phyloP scores from a whole-genome alignment of 1,284 basidiomycete species.

The Puccinia novopanici region DNA sequence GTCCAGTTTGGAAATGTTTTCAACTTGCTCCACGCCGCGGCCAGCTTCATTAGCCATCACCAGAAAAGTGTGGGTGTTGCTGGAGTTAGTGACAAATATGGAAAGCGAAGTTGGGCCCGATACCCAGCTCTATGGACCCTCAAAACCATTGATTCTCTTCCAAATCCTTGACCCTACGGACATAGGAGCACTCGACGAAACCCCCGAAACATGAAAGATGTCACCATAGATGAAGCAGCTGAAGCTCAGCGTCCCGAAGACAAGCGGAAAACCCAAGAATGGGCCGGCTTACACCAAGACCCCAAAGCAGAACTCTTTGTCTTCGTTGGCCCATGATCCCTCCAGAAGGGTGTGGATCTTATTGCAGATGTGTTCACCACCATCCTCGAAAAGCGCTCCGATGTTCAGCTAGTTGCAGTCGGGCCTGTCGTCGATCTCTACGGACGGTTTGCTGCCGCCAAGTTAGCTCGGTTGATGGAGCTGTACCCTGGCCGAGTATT shows the following conservation, averaged over 20 bases:
- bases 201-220: slow-evolving; percentile 70
- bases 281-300: slow-evolving; percentile 87
- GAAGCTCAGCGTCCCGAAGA: slow-evolving; percentile 82
- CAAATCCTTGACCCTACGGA: slow-evolving; percentile 80
- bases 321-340: slow-evolving; percentile 93
- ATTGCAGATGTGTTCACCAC: slow-evolving; percentile 90
- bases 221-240: slow-evolving; percentile 75
- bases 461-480: slow-evolving; percentile 85
- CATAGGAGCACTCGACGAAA: slow-evolving; percentile 84
- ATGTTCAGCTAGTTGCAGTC: slow-evolving; percentile 81
- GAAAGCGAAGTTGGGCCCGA: slow-evolving; percentile 89
- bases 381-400: slow-evolving; percentile 78
- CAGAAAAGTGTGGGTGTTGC: slow-evolving; percentile 89
- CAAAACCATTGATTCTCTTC: slow-evolving; percentile 88
- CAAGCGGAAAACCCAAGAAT: slow-evolving; percentile 88
- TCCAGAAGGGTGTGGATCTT: slow-evolving; percentile 84
- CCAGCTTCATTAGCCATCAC: slow-evolving; percentile 84
- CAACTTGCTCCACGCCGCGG: slow-evolving; percentile 86
- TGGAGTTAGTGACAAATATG: slow-evolving; percentile 92
- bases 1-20: slow-evolving; percentile 95
- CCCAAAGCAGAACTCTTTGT: slow-evolving; percentile 84
- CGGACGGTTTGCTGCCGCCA: slow-evolving; percentile 88
- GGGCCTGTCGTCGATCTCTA: slow-evolving; percentile 92
- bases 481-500: slow-evolving; percentile 86
- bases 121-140: slow-evolving; percentile 92